A percentile compares a stretch with the other conserved stretches of the same genome.
phyloP scores from a whole-genome alignment of 2,329 filamentous ascomycete genomes.

The Neocucurbitaria cava region DNA sequence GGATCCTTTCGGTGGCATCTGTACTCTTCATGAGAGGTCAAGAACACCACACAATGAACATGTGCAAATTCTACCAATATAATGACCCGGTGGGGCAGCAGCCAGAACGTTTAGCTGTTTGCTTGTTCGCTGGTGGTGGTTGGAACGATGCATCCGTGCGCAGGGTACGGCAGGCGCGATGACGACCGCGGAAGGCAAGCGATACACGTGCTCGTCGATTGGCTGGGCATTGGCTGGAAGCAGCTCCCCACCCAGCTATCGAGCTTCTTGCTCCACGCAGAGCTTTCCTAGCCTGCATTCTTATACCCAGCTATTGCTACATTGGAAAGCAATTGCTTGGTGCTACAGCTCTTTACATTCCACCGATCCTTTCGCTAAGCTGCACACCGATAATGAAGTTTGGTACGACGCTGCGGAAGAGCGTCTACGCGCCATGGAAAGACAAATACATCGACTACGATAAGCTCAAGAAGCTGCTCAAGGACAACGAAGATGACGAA shows the following conservation, averaged over 20 bases:
- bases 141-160: background rate
- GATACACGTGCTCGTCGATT: slow-evolving; percentile 25
- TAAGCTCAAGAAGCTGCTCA: slow-evolving; percentile 88
- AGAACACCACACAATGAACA: background rate
- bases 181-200: slow-evolving; percentile 8
- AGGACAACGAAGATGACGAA: slow-evolving; percentile 69
- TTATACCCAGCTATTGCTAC: slow-evolving; percentile 3
- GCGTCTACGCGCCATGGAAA: slow-evolving; percentile 86
- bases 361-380: slow-evolving; percentile 5
- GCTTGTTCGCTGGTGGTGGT: background rate
- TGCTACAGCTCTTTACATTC: slow-evolving; percentile 7
- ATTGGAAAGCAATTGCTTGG: slow-evolving; percentile 10
- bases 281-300: slow-evolving; percentile 14
- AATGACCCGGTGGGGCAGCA: background rate
- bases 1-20: background rate
- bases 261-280: slow-evolving; percentile 13
- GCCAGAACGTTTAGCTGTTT: background rate
- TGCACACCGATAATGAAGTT: slow-evolving; percentile 75
- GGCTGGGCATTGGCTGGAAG: slow-evolving; percentile 15
- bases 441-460: slow-evolving; percentile 94
- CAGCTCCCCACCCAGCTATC: slow-evolving; percentile 6
- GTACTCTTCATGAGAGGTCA: background rate
- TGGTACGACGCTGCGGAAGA: slow-evolving; percentile 82
- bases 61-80: background rate
- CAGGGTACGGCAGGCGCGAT: too few species aligned